phyloP scores from a whole-genome alignment of 1,284 basidiomycete genomes.

The Trichosporon asahii region DNA sequence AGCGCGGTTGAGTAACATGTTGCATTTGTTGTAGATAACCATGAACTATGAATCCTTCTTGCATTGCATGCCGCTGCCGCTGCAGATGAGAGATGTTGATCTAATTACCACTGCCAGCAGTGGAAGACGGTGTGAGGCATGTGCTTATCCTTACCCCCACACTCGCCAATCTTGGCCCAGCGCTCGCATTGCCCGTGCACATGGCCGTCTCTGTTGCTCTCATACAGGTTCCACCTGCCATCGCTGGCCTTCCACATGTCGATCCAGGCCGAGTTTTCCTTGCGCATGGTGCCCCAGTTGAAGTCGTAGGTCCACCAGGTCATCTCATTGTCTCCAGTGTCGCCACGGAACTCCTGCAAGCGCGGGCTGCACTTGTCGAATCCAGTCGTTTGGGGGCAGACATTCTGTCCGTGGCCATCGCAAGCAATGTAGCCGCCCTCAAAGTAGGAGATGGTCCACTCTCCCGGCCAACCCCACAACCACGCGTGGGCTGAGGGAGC shows the following conservation, averaged over 20 bases:
- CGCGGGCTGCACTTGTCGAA: neutral
- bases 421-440: neutral
- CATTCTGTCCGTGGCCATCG: neutral
- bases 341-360: neutral
- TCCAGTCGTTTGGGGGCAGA: neutral
- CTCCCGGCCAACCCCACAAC: neutral
- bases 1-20: neutral
- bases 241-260: neutral
- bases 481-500: neutral
- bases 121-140: neutral
- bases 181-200: neutral
- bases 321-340: neutral
- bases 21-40: neutral
- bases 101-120: neutral
- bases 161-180: neutral
- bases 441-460: neutral
- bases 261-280: neutral
- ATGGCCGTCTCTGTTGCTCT: neutral
- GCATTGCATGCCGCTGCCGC: neutral
- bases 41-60: constrained; percentile 6
- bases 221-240: neutral
- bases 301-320: neutral
- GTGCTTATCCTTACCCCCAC: neutral
- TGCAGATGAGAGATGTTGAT: no score
- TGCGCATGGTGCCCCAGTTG: neutral